Percentiles rank a stretch among this genome's conserved stretches.
Conservation (phyloP, 2,329 filamentous ascomycete genomes). For the Paecilomyces sp. region DNA sequence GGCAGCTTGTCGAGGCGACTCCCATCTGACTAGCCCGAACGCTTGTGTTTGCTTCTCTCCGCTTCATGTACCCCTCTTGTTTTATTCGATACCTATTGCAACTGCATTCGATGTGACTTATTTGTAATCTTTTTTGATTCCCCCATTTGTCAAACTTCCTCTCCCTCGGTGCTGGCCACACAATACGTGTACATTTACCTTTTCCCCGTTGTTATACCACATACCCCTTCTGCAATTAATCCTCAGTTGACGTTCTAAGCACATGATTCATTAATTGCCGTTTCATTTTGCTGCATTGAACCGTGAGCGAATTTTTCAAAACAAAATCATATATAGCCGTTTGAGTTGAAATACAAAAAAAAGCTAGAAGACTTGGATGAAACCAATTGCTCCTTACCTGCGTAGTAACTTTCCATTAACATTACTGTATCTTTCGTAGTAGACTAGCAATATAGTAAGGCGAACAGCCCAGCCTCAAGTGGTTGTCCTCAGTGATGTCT, state of each 20-base stretch:
- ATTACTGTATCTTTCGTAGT: neutral
- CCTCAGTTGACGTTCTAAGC: neutral
- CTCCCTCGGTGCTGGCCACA: constrained; percentile 32
- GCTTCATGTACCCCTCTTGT: constrained; percentile 39
- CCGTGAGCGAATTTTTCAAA: neutral
- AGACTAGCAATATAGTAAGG: too few relatives aligned
- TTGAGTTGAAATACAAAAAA: neutral
- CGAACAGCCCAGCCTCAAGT: too few relatives aligned
- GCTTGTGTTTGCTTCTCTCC: constrained; percentile 27
- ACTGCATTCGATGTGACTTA: constrained; percentile 15
- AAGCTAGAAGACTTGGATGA: neutral
- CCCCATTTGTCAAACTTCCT: constrained; percentile 8
- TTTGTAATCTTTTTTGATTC: constrained; percentile 9
- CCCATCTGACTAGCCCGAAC: neutral
- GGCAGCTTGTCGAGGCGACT: neutral
- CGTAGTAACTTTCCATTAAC: neutral
- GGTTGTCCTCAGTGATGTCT: too few relatives aligned
- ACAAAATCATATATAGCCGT: neutral
- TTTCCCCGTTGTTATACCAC: constrained; percentile 19
- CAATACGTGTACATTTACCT: constrained; percentile 30
- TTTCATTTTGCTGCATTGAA: constrained; percentile 3
- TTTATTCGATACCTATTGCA: constrained; percentile 32
- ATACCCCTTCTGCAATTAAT: constrained; percentile 19
- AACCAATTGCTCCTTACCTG: neutral
- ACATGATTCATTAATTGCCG: neutral